Evolutionary conservation across 768 basidiomycete species (phyloP), one percentile per base, ranked within the genome.

Genomic region (Multifurca ochricompacta): DNA sequence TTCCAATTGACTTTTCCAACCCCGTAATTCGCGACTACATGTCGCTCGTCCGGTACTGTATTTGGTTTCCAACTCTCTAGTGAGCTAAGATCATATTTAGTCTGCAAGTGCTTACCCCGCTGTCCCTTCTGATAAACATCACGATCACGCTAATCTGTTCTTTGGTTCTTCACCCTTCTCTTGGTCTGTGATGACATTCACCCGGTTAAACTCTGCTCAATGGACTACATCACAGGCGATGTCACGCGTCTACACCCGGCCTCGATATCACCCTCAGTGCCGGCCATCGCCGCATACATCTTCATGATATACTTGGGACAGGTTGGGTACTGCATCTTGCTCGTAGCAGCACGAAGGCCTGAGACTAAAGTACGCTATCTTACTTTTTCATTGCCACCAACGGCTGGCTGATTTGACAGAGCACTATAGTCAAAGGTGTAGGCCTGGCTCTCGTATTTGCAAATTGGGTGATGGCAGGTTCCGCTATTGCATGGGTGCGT

Each of bases 71-170:
- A 3, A 32, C 35, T 54, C 40, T 19, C 16, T 53, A 43, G 54
- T 27, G n/a, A 6, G 30, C 6, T 25, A 35, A 48, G 27, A 53
- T 1, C 56, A n/a, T n/a, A n/a, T n/a, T n/a, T n/a, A 79, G 87
- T 43, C 77, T 96, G 4, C 92, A 96, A 66, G 88, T 95, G 19
- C 71, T 93, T 42, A 91, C 91, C 0, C 92, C 92, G 0, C 73
- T 95, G 1, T 86, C 87, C 1, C 74, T 95, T 8, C 75, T 92
- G 60, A 79, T 93, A 53, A 87, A 87, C 64, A 81, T 94, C 39
- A 85, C 83, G 0, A 74, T 81, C 1, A 73, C 85, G 44, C 63
- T 86, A 32, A 77, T 90, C 4, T 94, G 91, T 64, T 67, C 83
- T 0, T 58, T 81, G 8, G 72, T 91, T 18, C 74, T 85, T 27